These are phyloP conservation scores for Solanum ossicruentum DNA, from an alignment of 257 asterid genomes.

Conservation along the genomic window DNA sequence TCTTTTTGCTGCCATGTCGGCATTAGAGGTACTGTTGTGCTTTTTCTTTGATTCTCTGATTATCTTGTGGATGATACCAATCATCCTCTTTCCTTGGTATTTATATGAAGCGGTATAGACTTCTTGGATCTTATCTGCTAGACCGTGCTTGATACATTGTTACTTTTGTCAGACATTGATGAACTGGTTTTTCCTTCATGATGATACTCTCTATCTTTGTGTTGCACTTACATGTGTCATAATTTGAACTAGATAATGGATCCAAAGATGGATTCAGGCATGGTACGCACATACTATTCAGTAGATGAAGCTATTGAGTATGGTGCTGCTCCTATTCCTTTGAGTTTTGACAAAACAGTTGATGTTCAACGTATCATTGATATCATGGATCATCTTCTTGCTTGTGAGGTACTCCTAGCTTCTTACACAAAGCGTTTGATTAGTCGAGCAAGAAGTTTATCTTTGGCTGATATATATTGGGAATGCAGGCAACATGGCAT, in stretches of 20 bases:
- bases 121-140: not conserved
- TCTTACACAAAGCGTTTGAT: not conserved
- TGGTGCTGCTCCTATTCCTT: slow-evolving; percentile 96
- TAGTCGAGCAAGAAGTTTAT: not conserved
- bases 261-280: slow-evolving; percentile 99
- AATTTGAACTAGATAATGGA: slow-evolving; percentile 75
- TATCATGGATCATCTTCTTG: slow-evolving; percentile 88
- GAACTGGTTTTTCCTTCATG: not conserved
- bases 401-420: slow-evolving; percentile 72
- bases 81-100: not conserved
- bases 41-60: not conserved
- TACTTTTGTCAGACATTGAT: not conserved
- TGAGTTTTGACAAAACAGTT: slow-evolving; percentile 69
- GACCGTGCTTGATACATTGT: not conserved
- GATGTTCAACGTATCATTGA: slow-evolving; percentile 64
- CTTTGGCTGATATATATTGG: not conserved
- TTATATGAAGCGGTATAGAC: not conserved
- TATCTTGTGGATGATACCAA: not conserved
- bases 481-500: slow-evolving; percentile 96
- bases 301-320: slow-evolving; percentile 94
- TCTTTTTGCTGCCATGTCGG: slow-evolving; percentile 98
- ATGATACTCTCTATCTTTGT: not conserved
- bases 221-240: not conserved
- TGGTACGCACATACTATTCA: slow-evolving; percentile 80
- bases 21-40: slow-evolving; percentile 71